Conservation (phyloP, 2,329 filamentous ascomycete genomes). For the Leptographium procerum region DNA sequence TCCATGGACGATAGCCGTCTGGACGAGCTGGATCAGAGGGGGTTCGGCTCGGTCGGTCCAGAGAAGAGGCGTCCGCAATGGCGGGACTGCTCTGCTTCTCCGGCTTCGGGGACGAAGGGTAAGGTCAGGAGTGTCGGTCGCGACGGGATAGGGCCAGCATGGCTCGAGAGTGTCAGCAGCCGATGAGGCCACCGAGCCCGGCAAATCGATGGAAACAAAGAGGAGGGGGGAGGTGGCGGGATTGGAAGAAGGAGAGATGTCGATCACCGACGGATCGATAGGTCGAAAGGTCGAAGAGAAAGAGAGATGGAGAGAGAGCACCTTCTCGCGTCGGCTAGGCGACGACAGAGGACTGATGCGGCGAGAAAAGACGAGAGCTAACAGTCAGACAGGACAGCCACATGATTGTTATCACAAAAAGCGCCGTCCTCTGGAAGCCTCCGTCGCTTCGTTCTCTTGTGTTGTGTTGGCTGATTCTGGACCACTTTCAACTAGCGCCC, state of each 20-base stretch:
- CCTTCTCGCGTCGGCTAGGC: neutral
- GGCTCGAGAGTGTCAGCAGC: neutral
- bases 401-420: neutral
- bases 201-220: neutral
- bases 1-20: too few relatives aligned
- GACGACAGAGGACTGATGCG: neutral
- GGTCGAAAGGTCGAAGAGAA: neutral
- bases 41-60: neutral
- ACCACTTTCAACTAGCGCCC: neutral
- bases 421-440: too few relatives aligned
- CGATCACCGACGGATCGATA: neutral
- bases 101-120: neutral
- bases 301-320: neutral
- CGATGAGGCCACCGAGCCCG: neutral
- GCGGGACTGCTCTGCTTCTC: neutral
- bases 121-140: neutral
- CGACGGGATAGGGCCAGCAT: neutral
- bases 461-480: too few relatives aligned
- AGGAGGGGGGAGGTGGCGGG: neutral
- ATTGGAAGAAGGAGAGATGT: neutral
- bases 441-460: too few relatives aligned
- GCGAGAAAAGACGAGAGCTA: neutral
- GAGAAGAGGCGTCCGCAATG: neutral
- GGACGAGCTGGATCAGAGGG: too few relatives aligned
- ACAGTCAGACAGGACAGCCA: neutral